Evolutionary conservation across 1,139 yeast genomes (phyloP), one percentile per base, ranked within the genome.

Genomic region (Geotrichum australiense): DNA sequence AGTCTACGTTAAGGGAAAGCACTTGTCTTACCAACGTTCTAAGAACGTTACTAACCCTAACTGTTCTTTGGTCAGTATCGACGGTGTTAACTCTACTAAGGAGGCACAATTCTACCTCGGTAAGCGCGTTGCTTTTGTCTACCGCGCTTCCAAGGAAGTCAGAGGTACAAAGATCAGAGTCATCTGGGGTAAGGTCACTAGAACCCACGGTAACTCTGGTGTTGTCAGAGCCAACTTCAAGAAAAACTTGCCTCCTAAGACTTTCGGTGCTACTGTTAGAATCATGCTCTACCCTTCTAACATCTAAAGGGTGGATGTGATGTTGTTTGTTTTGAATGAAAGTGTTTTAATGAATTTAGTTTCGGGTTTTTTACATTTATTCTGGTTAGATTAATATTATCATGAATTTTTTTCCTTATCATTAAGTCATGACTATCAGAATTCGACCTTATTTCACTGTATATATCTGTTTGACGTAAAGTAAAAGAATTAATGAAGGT

Each of bases 1-100:
- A 84, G 95, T 91, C 78, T 91, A 91, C 95, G 96, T 91, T 76
- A 91, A 89, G 82, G 98, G 97, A 76, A 91, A 89, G 82, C 97
- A 91, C 84, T 71, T 91, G 70, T 89, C 97, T 65, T 91, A 89
- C 94, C 97, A 91, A 80, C 93, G 98, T 78, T 87, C 96, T 64
- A 91, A 91, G 87, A 81, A 80, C 74, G 87, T 83, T 69, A 86
- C 83, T 82, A 85, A 91, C 93, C 96, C 97, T 71, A 83, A 85
- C 78, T 86, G 84, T 65, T 91, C 98, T 58, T 80, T 91, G 74
- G 76, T 91, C 70, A 85, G 89, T 78, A 81, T 91, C 66, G 95
- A 91, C 77, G 96, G 95, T 73, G 97, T 91, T 63, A 70, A 80
- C 60, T 69, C 75, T 68, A 77, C 95, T 63, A 80, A 84, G 69